These are phyloP conservation scores for Populus ilicifolia DNA, from an alignment of 345 rosid species.

Conservation along the genomic window DNA sequence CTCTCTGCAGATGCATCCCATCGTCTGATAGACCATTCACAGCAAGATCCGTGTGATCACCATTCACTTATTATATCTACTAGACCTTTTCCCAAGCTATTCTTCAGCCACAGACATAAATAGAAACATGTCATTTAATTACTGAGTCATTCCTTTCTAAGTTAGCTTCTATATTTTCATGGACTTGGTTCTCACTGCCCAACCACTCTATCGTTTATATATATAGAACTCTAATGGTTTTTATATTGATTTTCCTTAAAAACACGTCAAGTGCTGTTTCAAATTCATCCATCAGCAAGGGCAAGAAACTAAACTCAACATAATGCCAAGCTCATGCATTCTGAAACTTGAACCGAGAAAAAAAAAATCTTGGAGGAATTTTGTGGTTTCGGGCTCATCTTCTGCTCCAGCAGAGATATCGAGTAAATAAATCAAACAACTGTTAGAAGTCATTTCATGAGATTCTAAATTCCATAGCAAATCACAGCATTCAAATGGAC, in stretches of 20 bases:
- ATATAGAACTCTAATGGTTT: not conserved
- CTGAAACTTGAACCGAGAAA: not conserved
- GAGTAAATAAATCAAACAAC: not conserved
- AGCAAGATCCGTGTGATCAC: not conserved
- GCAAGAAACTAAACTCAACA: not conserved
- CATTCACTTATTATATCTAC: not conserved
- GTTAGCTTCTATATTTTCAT: not conserved
- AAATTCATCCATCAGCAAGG: not conserved
- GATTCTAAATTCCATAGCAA: not conserved
- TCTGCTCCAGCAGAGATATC: not conserved
- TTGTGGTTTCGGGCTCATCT: not conserved
- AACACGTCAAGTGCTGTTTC: not conserved
- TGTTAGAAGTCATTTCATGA: not conserved
- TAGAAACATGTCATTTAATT: not conserved
- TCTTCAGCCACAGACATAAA: not conserved
- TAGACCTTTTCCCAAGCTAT: not conserved
- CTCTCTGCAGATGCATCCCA: not conserved
- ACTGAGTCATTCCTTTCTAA: not conserved
- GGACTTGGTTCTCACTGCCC: not conserved
- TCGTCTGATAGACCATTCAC: not conserved
- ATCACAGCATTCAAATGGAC: not conserved
- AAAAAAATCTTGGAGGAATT: not conserved
- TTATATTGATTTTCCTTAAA: not conserved
- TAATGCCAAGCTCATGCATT: not conserved
- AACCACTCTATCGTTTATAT: not conserved